Conservation (phyloP, 2,329 filamentous ascomycete genomes). For the Ophiocordyceps sinensis region DNA sequence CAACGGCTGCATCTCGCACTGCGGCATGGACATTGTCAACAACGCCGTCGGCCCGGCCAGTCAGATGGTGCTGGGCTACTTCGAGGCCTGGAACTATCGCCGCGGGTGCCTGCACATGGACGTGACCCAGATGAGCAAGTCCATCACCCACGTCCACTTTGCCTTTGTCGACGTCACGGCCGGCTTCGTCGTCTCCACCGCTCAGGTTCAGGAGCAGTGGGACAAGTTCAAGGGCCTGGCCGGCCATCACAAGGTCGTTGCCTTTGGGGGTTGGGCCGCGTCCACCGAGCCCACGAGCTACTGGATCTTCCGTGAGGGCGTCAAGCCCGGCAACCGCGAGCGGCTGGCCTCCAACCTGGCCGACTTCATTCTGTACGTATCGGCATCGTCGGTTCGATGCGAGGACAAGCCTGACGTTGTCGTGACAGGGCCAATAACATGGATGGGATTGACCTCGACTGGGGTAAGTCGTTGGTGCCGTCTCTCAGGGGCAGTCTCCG, state of each 20-base stretch:
- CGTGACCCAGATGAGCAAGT: constrained; percentile 2
- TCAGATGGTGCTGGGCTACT: constrained; percentile 8
- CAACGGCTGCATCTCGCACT: constrained; percentile 9
- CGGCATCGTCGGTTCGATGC: too few species aligned
- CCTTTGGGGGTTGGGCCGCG: constrained; percentile 15
- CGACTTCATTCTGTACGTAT: constrained; percentile 11
- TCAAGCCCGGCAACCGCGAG: constrained; percentile 13
- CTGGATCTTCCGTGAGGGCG: constrained; percentile 7
- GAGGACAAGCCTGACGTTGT: too few species aligned
- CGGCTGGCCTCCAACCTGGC: constrained; percentile 17
- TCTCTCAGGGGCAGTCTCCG: too few species aligned
- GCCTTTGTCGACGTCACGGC: constrained; percentile 17
- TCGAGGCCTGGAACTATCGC: constrained; percentile 3
- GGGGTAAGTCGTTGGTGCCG: background rate
- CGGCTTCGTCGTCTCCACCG: constrained; percentile 6
- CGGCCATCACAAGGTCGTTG: constrained; percentile 10
- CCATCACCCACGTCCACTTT: constrained; percentile 19
- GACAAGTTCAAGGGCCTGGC: constrained; percentile 6
- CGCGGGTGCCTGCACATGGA: constrained; percentile 1
- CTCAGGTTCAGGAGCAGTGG: constrained; percentile 8
- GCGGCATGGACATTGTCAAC: constrained; percentile 9
- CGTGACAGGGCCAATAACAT: constrained; percentile 16
- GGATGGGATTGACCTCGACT: constrained; percentile 24
- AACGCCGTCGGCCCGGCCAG: background rate
- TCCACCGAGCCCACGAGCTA: constrained; percentile 6